Percentiles rank a stretch among this genome's conserved stretches.
phyloP scores from a whole-genome alignment of 2,329 filamentous ascomycete species.

The Apiospora sp. region DNA sequence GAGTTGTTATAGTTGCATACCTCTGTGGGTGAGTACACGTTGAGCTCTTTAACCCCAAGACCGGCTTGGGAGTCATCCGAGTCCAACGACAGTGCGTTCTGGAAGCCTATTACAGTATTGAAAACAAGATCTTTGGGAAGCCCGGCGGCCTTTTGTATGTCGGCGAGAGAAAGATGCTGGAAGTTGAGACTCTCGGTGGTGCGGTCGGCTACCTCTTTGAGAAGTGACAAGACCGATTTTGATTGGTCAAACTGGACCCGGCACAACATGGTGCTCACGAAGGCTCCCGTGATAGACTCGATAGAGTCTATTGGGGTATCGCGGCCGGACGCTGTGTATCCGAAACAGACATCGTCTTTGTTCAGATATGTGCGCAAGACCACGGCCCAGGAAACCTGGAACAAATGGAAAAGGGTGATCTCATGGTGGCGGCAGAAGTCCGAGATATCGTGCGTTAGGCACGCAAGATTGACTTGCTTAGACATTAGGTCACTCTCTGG shows the following conservation, averaged over 20 bases:
- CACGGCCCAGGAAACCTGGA: conserved; percentile 26
- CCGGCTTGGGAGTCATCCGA: not conserved
- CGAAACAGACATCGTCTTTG: conserved; percentile 26
- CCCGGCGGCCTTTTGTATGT: conserved; percentile 15
- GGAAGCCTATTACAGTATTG: conserved; percentile 27
- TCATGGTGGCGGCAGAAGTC: conserved; percentile 48
- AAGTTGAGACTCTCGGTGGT: conserved; percentile 22
- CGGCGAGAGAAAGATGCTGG: conserved; percentile 26
- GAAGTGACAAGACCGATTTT: not conserved
- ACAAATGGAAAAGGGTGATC: conserved; percentile 45
- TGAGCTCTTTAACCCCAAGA: conserved; percentile 18
- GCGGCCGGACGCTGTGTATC: conserved; percentile 59
- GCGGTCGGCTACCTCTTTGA: conserved; percentile 2
- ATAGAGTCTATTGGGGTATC: conserved; percentile 58
- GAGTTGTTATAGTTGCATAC: not conserved
- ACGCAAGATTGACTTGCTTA: conserved; percentile 25
- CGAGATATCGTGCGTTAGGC: conserved; percentile 30
- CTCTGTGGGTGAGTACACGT: conserved; percentile 25
- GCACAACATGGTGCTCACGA: conserved; percentile 64
- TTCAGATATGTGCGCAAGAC: conserved; percentile 25
- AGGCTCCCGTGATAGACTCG: conserved; percentile 56
- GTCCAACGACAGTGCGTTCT: conserved; percentile 23
- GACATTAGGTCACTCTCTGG: conserved; percentile 31
- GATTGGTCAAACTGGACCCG: conserved; percentile 42
- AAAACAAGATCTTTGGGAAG: conserved; percentile 24